Evolutionary conservation across 495 filamentous ascomycete genomes (phyloP), one percentile per base, ranked within the genome.

Genomic region (Penicillium parvum): DNA sequence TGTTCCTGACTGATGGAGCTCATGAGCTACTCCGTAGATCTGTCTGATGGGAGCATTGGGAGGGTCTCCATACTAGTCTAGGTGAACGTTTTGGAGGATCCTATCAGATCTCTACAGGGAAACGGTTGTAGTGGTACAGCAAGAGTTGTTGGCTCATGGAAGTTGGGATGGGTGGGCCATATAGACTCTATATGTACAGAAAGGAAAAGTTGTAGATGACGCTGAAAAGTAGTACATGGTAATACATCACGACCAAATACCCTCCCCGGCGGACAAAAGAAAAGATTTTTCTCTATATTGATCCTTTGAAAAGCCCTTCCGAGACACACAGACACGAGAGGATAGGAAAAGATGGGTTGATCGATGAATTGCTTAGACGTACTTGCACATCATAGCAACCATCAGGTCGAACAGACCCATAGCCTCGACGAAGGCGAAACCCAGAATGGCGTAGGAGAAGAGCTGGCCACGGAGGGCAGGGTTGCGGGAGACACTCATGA

Each of bases 341-440:
- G n/a, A n/a, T n/a, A n/a, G n/a, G n/a, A n/a, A n/a, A n/a, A n/a
- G n/a, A n/a, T n/a, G n/a, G n/a, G n/a, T n/a, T n/a, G n/a, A n/a
- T n/a, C 26, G 33, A 32, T 47, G 43, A 52, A 47, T 59, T 45
- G 55, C 58, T 73, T 71, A 73, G 49, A 73, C 65, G 67, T 71
- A 73, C 77, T 85, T 85, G 79, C 79, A 81, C 83, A 88, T 88
- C 74, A 88, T 83, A 69, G 85, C 84, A 84, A 90, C 81, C 85
- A 91, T 91, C 60, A 91, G 82, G 64, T 87, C 85, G 84, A 91
- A 90, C 61, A 92, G 82, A 80, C 86, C 87, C 55, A 88, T 92
- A 76, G 87, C 87, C 69, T 92, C 87, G 65, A 88, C 86, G 82
- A 92, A 92, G 60, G 87, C 86, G 70, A 92, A 92, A 73, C 86